A percentile compares a stretch with the other conserved stretches of the same genome.
These are phyloP conservation scores for Aspergillus novoparasiticus DNA, from an alignment of 2,329 filamentous ascomycete species.

Conservation along the genomic window DNA sequence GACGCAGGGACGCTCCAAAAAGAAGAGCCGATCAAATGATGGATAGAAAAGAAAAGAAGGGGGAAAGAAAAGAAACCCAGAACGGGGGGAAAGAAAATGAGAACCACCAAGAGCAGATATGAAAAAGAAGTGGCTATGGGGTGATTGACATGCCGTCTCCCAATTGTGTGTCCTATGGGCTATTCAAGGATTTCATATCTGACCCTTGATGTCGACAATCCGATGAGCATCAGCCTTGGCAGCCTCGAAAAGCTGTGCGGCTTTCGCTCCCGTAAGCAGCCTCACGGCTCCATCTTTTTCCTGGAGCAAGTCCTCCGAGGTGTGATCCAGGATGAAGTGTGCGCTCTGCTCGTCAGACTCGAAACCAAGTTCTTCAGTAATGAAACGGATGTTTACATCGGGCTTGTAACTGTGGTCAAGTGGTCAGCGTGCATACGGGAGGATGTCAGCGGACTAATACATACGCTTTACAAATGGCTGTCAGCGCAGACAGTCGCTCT, in stretches of 20 bases:
- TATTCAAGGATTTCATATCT: slow-evolving; percentile 59
- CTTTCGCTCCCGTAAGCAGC: slow-evolving; percentile 74
- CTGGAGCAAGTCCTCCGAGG: slow-evolving; percentile 74
- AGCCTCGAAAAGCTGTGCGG: slow-evolving; percentile 70
- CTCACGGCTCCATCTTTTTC: slow-evolving; percentile 73
- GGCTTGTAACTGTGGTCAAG: slow-evolving; percentile 75
- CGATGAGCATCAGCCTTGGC: slow-evolving; percentile 75
- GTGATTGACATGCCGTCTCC: slow-evolving; percentile 3
- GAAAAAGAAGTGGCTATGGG: slow-evolving; percentile 11
- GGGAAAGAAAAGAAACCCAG: slow-evolving; percentile 2
- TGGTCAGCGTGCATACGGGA: slow-evolving; percentile 49
- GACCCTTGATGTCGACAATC: slow-evolving; percentile 94
- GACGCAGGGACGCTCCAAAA: slow-evolving; percentile 1
- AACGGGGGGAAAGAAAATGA: slow-evolving; percentile 12
- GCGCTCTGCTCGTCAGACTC: slow-evolving; percentile 88
- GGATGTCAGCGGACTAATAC: slow-evolving; percentile 44
- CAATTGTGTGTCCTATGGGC: slow-evolving; percentile 4
- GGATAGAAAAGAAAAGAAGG: not conserved
- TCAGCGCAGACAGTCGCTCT: slow-evolving; percentile 86
- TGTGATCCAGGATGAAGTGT: slow-evolving; percentile 83
- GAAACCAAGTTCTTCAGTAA: slow-evolving; percentile 95
- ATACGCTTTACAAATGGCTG: slow-evolving; percentile 93
- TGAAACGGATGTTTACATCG: slow-evolving; percentile 82
- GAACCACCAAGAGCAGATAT: not conserved
- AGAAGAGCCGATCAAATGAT: not conserved